A percentile compares a stretch with the other conserved stretches of the same genome.
Conservation (phyloP, 371 early-diverging fungal species). For the Phascolomyces articulosus region DNA sequence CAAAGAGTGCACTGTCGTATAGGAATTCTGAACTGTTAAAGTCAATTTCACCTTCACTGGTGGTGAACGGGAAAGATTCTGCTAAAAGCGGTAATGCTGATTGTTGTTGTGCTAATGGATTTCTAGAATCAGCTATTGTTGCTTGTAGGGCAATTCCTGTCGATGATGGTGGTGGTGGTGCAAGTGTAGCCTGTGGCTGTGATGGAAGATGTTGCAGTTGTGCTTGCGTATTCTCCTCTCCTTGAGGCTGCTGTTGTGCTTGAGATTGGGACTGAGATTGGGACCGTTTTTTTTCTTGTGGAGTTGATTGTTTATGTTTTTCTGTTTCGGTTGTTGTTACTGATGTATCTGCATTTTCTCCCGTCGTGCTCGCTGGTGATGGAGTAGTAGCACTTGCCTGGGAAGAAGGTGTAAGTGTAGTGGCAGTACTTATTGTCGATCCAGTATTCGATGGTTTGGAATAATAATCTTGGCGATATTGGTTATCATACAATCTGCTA, state of each 20-base stretch:
- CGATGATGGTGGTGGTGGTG: background rate
- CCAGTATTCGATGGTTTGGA: background rate
- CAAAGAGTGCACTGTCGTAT: constrained; percentile 44
- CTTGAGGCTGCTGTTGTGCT: background rate
- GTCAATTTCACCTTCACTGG: constrained; percentile 25
- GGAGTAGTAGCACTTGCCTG: background rate
- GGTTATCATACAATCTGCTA: constrained; percentile 33
- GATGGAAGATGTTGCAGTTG: background rate
- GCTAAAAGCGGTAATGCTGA: constrained; percentile 4
- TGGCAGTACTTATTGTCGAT: background rate
- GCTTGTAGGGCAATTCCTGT: background rate
- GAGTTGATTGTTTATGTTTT: no score
- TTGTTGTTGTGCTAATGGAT: constrained; percentile 10
- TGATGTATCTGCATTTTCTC: constrained; percentile 4
- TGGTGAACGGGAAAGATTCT: constrained; percentile 10
- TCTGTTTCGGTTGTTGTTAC: constrained; percentile 9
- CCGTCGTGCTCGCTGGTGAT: background rate
- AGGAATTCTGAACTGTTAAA: constrained; percentile 48
- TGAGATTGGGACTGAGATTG: no score
- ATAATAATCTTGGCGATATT: constrained; percentile 11
- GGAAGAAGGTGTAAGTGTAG: background rate
- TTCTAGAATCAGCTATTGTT: constrained; percentile 10
- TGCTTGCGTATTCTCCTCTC: no score
- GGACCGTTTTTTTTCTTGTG: constrained; percentile 4
- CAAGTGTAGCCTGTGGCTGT: no score